phyloP scores from a whole-genome alignment of 345 rosid genomes.

The Kernera saxatilis region DNA sequence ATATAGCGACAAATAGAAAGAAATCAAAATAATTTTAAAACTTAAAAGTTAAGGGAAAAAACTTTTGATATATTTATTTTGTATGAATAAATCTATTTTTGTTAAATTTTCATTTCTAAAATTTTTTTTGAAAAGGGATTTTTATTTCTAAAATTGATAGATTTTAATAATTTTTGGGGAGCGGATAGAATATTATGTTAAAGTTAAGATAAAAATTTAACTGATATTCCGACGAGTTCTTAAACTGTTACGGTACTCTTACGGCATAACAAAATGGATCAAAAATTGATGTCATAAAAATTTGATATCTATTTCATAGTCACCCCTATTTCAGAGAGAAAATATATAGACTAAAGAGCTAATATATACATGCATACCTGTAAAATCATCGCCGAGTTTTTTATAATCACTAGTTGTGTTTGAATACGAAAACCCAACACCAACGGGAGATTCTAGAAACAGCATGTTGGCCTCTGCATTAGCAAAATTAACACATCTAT shows the following conservation, averaged over 20 bases:
- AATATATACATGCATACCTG: slow-evolving; percentile 39
- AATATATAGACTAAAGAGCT: not conserved
- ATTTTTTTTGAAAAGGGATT: no score
- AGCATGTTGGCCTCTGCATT: slow-evolving; percentile 83
- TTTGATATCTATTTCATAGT: not conserved
- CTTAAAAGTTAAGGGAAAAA: not conserved
- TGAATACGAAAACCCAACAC: slow-evolving; percentile 96
- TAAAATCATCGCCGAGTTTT: slow-evolving; percentile 58
- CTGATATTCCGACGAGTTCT: no score
- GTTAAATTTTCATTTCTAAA: no score
- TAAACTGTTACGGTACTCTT: no score
- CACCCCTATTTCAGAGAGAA: not conserved
- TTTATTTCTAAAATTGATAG: no score
- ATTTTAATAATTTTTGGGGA: no score
- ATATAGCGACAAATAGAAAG: no score
- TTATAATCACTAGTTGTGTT: slow-evolving; percentile 60
- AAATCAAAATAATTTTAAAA: not conserved
- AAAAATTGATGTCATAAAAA: not conserved
- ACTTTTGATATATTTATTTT: not conserved
- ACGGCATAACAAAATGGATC: not conserved
- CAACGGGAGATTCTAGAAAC: slow-evolving; percentile 87
- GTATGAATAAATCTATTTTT: no score
- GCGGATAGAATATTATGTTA: no score
- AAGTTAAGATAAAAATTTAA: no score
- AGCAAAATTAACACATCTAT: slow-evolving; percentile 19